Evolutionary conservation across 2,329 filamentous ascomycete species (phyloP).

Genomic region (Escovopsis sp.): DNA sequence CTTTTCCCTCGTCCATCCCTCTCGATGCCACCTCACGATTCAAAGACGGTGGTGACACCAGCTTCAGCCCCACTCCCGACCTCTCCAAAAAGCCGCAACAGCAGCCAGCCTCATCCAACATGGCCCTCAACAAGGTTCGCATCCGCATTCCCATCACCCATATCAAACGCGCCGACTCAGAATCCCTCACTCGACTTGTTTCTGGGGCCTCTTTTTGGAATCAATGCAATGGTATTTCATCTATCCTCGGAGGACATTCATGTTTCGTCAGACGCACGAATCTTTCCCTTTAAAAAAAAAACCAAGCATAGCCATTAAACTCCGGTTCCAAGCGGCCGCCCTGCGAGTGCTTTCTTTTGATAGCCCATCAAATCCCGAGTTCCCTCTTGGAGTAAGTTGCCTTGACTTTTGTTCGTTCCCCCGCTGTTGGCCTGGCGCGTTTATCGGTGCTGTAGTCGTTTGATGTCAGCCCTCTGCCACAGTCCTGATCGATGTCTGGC

Average conservation of each 20-base stretch:
- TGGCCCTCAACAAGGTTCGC: too few species aligned
- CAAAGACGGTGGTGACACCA: too few species aligned
- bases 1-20: too few species aligned
- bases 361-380: constrained; percentile 15
- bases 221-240: constrained; percentile 27
- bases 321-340: constrained; percentile 30
- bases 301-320: constrained; percentile 29
- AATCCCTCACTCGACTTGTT: too few species aligned
- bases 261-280: constrained; percentile 26
- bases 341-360: constrained; percentile 21
- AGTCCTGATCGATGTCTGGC: too few species aligned
- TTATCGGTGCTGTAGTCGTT: constrained; percentile 30
- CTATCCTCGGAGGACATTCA: constrained; percentile 22
- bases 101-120: too few species aligned
- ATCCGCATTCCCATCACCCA: too few species aligned
- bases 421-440: constrained; percentile 6
- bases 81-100: too few species aligned
- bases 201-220: constrained; percentile 2
- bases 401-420: background rate
- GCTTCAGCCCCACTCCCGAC: too few species aligned
- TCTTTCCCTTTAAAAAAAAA: constrained; percentile 22
- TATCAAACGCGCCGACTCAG: too few species aligned
- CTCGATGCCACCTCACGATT: too few species aligned
- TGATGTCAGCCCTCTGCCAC: too few species aligned
- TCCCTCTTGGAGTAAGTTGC: constrained; percentile 7